Percentiles rank a stretch among this genome's conserved stretches.
Conservation (phyloP, 441 rosid genomes). For the Erodium texanum region DNA sequence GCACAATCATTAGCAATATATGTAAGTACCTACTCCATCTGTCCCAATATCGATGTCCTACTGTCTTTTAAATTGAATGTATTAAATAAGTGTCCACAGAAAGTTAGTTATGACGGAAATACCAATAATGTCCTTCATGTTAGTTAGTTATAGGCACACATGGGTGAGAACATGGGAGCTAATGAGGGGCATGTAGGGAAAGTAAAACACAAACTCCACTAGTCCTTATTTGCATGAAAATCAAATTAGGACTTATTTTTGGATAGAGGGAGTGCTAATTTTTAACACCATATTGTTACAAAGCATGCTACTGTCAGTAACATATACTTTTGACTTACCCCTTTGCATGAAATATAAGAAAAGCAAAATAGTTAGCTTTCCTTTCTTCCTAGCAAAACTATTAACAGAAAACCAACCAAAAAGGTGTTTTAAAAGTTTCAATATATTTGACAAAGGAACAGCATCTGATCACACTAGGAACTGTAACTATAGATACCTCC, state of each 20-base stretch:
- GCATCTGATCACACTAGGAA: not conserved
- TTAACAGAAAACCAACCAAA: too few species aligned
- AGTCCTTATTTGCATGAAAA: not conserved
- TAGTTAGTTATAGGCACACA: not conserved
- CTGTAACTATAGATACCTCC: conserved; percentile 41
- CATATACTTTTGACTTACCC: too few species aligned
- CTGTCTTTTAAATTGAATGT: too few species aligned
- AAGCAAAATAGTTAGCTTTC: too few species aligned
- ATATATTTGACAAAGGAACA: not conserved
- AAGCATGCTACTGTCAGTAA: not conserved
- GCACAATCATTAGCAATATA: not conserved
- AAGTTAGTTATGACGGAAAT: not conserved
- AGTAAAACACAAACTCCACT: not conserved
- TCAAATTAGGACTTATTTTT: not conserved
- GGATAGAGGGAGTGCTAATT: not conserved
- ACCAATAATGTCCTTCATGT: not conserved
- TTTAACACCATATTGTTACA: not conserved
- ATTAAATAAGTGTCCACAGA: not conserved
- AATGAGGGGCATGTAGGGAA: not conserved
- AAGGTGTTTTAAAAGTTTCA: not conserved
- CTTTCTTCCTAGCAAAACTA: too few species aligned
- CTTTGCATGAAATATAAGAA: too few species aligned
- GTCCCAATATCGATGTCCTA: not conserved
- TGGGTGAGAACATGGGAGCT: not conserved
- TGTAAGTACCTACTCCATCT: not conserved